These are phyloP conservation scores for Geoglossum cookeanum DNA, from an alignment of 2,329 filamentous ascomycete genomes.

Conservation along the genomic window DNA sequence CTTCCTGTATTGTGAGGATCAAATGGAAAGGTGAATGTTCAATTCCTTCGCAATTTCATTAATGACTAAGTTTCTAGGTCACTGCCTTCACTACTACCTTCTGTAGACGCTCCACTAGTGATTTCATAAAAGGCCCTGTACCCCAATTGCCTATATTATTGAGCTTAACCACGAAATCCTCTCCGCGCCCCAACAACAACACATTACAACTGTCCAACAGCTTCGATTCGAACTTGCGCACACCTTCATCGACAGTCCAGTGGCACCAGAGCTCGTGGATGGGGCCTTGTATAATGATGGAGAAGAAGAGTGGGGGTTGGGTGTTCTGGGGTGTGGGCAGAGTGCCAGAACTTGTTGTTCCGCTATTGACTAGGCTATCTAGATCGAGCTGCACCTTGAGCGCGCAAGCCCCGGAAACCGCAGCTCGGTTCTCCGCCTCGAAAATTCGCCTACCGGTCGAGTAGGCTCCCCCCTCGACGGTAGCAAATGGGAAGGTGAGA, in stretches of 20 bases:
- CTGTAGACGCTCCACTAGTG: not conserved
- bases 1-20: too few relatives aligned
- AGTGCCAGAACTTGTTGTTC: too few relatives aligned
- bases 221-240: conserved; percentile 7
- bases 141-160: conserved; percentile 1
- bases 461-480: conserved; percentile 10
- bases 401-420: conserved; percentile 8
- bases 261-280: conserved; percentile 13
- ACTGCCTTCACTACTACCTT: too few relatives aligned
- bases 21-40: too few relatives aligned
- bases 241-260: conserved; percentile 7
- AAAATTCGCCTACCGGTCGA: conserved; percentile 9
- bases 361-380: not conserved
- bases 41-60: too few relatives aligned
- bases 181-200: conserved; percentile 1
- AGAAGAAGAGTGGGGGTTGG: conserved; percentile 11
- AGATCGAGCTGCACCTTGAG: conserved; percentile 8
- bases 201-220: conserved; percentile 1
- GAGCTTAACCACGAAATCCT: conserved; percentile 7
- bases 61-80: too few relatives aligned
- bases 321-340: too few relatives aligned
- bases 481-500: conserved; percentile 5
- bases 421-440: conserved; percentile 11
- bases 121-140: conserved; percentile 1
- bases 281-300: conserved; percentile 12